These are phyloP conservation scores for Globisporangium heterothallicum DNA, from an alignment of 352 stramenopile species.

Conservation along the genomic window DNA sequence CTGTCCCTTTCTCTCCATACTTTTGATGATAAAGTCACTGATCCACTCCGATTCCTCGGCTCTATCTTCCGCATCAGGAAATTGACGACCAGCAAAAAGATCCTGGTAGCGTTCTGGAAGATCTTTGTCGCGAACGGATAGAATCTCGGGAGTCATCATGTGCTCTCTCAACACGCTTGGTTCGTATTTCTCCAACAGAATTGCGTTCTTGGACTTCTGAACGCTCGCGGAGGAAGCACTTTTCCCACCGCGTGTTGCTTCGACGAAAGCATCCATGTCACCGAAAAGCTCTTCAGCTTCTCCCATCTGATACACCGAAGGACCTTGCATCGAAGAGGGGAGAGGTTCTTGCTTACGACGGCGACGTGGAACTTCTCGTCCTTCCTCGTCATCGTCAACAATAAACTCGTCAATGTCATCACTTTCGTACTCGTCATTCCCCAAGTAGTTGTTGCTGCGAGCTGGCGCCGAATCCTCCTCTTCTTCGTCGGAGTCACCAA, in stretches of 20 bases:
- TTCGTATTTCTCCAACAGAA: conserved; percentile 85
- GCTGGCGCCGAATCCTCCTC: conserved; percentile 71
- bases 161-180: conserved; percentile 83
- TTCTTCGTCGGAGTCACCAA: conserved; percentile 85
- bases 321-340: conserved; percentile 73
- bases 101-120: conserved; percentile 76
- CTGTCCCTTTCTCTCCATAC: conserved; percentile 53
- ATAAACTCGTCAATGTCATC: conserved; percentile 90
- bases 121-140: conserved; percentile 76
- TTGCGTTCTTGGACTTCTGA: conserved; percentile 74
- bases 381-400: conserved; percentile 87
- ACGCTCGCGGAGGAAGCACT: conserved; percentile 12
- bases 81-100: conserved; percentile 61
- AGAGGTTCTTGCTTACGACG: conserved; percentile 71
- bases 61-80: conserved; percentile 79
- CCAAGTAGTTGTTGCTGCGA: conserved; percentile 74
- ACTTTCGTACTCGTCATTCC: conserved; percentile 86
- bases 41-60: conserved; percentile 88
- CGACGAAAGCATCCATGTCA: conserved; percentile 86
- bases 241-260: conserved; percentile 56
- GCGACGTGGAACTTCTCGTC: conserved; percentile 64
- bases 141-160: conserved; percentile 86
- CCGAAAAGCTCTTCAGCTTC: conserved; percentile 88
- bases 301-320: conserved; percentile 87
- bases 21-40: conserved; percentile 81